Base-by-base conservation (phyloP, 176 grass and related monocot species). In the Eleusine coracana region DNA sequence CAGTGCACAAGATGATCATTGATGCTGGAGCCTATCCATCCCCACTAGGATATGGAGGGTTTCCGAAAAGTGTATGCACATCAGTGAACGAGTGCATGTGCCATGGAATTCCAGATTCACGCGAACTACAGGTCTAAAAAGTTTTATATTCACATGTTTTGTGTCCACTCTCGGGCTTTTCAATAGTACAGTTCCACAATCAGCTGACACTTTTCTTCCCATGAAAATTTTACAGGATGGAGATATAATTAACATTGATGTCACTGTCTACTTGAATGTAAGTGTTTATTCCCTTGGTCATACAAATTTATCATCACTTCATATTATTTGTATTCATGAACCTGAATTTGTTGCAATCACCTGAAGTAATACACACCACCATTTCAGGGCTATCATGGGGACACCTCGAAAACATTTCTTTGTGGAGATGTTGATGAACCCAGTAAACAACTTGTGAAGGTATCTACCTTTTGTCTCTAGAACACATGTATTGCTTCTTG, bases 1-100 rank as follows among this genome's bases (percentile, higher is more conserved):
- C 91, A 88, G 96, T 99, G 62, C 96, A 99, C 90, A 88, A 93
- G 77, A 99, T 96, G 96, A 96, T 99, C 68, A 89, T 92, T 74
- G 86, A 93, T 83, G 91, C 92, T 77, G 96, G 93, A 86, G 96
- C 93, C 51, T 99, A 99, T 80, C 93, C 96, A 87, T 99, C 96
- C 55, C 96, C 96, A 4, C 91, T 99, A 81, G 92, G 90, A 71
- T 99, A 99, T 72, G 96, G 93, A 3, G 93, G 93, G 49, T 98
- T 96, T 83, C 93, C 93, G 52, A 99, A 96, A 78, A 99, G 96
- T 31, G 93, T 96, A 48, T 99, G 96, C 85, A 96, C 96, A 80
- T 99, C 96, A 64, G 91, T 96, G 38, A 99, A 99, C 10, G 93
- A 99, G 45, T 99, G 96, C 85, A 95, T 96, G 89, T 99, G 96